Conservation (phyloP, 2,329 filamentous ascomycete species). For the Aspergillus pseudonomiae region DNA sequence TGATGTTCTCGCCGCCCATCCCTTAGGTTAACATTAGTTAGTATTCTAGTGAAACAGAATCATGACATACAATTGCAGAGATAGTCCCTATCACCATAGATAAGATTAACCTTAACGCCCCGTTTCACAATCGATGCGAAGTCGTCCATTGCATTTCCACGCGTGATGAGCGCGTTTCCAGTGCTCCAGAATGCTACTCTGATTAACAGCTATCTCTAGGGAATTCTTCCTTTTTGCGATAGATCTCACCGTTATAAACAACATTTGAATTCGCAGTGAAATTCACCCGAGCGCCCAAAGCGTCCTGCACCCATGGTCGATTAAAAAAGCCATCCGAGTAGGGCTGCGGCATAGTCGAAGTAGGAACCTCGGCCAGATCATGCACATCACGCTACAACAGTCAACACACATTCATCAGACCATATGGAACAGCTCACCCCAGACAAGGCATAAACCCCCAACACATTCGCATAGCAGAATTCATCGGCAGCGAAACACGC, state of each 20-base stretch:
- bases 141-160: constrained; percentile 7
- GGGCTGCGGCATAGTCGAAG: neutral
- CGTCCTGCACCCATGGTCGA: neutral
- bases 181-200: constrained; percentile 2
- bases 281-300: neutral
- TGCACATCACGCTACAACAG: neutral
- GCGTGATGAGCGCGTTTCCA: constrained; percentile 8
- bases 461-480: constrained; percentile 1
- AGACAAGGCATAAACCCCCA: neutral
- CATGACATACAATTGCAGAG: constrained; percentile 8
- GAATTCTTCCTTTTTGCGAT: fast-evolving
- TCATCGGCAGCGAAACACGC: neutral
- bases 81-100: constrained; percentile 10
- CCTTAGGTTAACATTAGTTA: neutral
- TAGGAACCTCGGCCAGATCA: neutral
- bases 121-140: constrained; percentile 7
- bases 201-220: neutral
- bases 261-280: neutral
- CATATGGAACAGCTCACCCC: neutral
- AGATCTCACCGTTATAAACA: neutral
- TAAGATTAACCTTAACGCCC: constrained; percentile 5
- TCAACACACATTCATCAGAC: neutral
- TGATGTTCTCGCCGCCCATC: constrained; percentile 10
- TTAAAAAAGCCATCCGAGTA: neutral
- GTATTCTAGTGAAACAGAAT: too few relatives aligned